Base-by-base conservation (phyloP, 2,329 filamentous ascomycete species). In the Botrytis galanthina region DNA sequence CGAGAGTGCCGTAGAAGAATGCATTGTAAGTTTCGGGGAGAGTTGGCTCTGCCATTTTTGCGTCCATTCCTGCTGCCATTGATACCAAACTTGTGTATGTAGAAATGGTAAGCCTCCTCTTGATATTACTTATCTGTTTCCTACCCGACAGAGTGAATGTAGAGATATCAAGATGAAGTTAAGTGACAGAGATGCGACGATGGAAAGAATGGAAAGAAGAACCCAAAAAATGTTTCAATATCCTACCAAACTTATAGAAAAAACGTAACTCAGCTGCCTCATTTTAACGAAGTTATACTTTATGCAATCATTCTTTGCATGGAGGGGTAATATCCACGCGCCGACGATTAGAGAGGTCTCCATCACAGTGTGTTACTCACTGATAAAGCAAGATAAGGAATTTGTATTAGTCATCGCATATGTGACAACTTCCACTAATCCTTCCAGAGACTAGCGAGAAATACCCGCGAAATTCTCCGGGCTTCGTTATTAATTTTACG, bases 1-100 rank as follows among this genome's bases (percentile, higher is more conserved):
- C 70, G 26, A 72, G 59, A 66, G 70, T 74, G 70, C 76, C 76
- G 61, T 78, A 78, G 76, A 77, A 79, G 74, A 78, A 79, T 3
- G 77, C 76, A 63, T 71, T 76, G 42, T 74, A 75, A 18, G 44
- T 72, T 57, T 51, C 22, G 54, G 70, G 61, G 16, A 67, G 29
- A n/a, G n/a, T 57, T 35, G 60, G n/a, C 29, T 76, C 74, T 59
- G 73, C 73, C 75, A 76, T 75, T 39, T 74, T 37, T 48, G 39
- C 0, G 12, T 51, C 32, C 20, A 39, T 62, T 68, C 32, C 68
- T 35, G 46, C 26, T 62, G 20, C 10, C 29, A 32, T 51, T 72
- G n/a, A 61, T 62, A 32, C 18, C 22, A 10, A 48, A 26, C 2
- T 9, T 71, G 29, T 42, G 9, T 57, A 22, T 42, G 10, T 57